These are phyloP conservation scores for Neurospora sublineolata DNA, from an alignment of 495 filamentous ascomycete genomes.

Conservation along the genomic window DNA sequence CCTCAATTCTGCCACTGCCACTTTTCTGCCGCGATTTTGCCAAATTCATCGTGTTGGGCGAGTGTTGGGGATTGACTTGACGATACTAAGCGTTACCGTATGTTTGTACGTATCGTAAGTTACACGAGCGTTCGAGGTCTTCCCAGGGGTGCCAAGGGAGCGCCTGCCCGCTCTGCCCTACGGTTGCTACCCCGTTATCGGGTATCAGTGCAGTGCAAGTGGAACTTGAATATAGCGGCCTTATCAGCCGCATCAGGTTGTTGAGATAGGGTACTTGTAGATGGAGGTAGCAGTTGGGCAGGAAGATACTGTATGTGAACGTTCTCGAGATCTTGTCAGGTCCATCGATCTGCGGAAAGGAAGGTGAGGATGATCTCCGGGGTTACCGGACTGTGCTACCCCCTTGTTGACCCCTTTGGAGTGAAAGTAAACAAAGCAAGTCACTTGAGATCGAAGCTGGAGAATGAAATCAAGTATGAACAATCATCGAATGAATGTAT, in stretches of 20 bases:
- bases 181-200: not conserved
- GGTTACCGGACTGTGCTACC: not conserved
- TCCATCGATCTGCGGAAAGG: not conserved
- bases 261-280: not conserved
- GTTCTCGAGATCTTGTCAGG: not conserved
- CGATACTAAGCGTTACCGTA: not conserved
- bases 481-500: not conserved
- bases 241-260: not conserved
- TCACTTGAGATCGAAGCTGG: not conserved
- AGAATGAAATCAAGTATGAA: not conserved
- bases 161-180: not conserved
- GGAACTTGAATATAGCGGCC: not conserved
- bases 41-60: not conserved
- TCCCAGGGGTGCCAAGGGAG: not conserved
- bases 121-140: not conserved
- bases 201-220: not conserved
- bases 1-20: not conserved
- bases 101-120: not conserved
- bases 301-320: not conserved
- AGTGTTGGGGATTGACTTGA: not conserved
- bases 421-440: not conserved
- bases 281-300: not conserved
- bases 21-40: too few species aligned
- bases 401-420: not conserved
- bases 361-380: not conserved